Evolutionary conservation across 805 yeast species (phyloP).

Genomic region (Pichia exigua): DNA sequence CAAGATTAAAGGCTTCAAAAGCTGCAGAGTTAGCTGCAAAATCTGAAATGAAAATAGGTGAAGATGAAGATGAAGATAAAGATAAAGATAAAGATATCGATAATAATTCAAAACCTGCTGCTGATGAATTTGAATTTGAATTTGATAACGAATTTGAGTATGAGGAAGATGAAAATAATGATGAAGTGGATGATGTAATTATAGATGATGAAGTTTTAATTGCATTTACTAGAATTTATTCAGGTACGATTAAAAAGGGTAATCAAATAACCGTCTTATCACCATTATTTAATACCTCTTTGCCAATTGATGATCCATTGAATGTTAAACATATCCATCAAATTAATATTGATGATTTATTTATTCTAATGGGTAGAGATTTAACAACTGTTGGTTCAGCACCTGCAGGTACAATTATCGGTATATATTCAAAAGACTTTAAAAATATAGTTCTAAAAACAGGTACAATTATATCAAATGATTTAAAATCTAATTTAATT

Average conservation of each 20-base stretch:
- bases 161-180: slow-evolving; percentile 40
- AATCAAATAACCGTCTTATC: slow-evolving; percentile 70
- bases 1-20: slow-evolving; percentile 58
- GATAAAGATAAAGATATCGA: slow-evolving; percentile 8
- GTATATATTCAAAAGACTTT: slow-evolving; percentile 67
- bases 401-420: slow-evolving; percentile 93
- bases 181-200: slow-evolving; percentile 34
- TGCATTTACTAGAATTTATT: slow-evolving; percentile 83
- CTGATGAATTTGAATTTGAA: slow-evolving; percentile 16
- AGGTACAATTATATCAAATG: slow-evolving; percentile 57
- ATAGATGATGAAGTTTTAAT: slow-evolving; percentile 43
- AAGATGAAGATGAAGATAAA: slow-evolving; percentile 14
- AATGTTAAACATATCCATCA: slow-evolving; percentile 23
- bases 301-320: slow-evolving; percentile 30
- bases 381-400: slow-evolving; percentile 67
- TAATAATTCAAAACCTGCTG: slow-evolving; percentile 8
- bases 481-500: slow-evolving; percentile 28
- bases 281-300: slow-evolving; percentile 53
- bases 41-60: slow-evolving; percentile 21
- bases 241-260: slow-evolving; percentile 75
- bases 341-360: slow-evolving; percentile 61
- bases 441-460: slow-evolving; percentile 76
- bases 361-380: slow-evolving; percentile 88
- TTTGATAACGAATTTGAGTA: slow-evolving; percentile 42
- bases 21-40: slow-evolving; percentile 45